Evolutionary conservation across 352 stramenopile genomes (phyloP), one percentile per base, ranked within the genome.

Genomic region (Pythium monospermum): DNA sequence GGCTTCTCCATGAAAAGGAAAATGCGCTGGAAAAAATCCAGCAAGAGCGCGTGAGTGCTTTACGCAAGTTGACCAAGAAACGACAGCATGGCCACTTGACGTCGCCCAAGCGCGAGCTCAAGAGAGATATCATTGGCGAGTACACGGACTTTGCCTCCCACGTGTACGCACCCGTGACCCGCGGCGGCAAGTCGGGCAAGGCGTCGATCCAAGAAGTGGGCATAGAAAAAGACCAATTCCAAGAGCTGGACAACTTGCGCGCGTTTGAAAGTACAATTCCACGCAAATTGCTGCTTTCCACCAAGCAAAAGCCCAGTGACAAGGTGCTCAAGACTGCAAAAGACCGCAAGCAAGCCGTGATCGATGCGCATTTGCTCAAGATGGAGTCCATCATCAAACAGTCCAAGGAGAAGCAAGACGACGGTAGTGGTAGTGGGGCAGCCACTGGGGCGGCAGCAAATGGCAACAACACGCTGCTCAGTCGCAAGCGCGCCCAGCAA

Each of bases 61-160:
- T 98, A 22, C 70, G 93, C 18, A 96, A 96, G 66, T 77, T 98
- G 13, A 85, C 84, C 1, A 96, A 96, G 59, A 81, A 87, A 45
- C 69, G 91, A 10, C 74, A 83, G 46, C 66, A 82, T 39, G 61
- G 69, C 10, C 70, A 85, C 38, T 55, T 64, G 36, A 66, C 61
- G 8, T 76, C 69, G 15, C 68, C 76, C 2, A 61, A 54, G 37
- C 57, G 62, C 6, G 57, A 53, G 3, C 43, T 64, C 28, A 78
- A 68, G 43, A 75, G 87, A 35, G 90, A 96, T 57, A 94, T 97
- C 53, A 95, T 97, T 45, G 59, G 52, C 15, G 87, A 96, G 44
- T 97, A 97, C 61, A 65, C 65, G 10, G 74, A 94, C 61, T 95
- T 87, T 53, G 59, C 62, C 13, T 96, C 84, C 5, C 66, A 65